phyloP scores from a whole-genome alignment of 1,139 yeast species.

The Magnusiomyces suaveolens region DNA sequence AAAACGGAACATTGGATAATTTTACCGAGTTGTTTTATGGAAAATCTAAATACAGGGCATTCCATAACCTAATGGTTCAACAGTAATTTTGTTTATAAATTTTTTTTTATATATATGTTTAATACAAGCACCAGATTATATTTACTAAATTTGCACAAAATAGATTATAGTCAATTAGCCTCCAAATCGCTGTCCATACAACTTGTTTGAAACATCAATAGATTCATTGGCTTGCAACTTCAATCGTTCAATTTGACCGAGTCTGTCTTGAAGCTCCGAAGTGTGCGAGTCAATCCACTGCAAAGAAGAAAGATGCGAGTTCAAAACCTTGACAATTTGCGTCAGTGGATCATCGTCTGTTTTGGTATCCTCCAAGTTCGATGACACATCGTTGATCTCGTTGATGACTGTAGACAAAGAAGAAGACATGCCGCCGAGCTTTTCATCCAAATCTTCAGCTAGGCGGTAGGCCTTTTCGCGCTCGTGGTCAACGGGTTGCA shows the following conservation, averaged over 20 bases:
- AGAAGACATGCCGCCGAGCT: slow-evolving; percentile 64
- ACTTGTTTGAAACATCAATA: slow-evolving; percentile 14
- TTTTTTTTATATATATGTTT: too few species aligned
- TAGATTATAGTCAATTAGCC: background rate
- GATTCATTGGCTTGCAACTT: slow-evolving; percentile 22
- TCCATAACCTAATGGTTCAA: too few species aligned
- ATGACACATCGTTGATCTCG: slow-evolving; percentile 82
- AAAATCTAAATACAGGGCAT: too few species aligned
- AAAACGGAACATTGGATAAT: too few species aligned
- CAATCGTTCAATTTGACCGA: slow-evolving; percentile 34
- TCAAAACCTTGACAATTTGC: slow-evolving; percentile 65
- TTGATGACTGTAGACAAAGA: slow-evolving; percentile 67
- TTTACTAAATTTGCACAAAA: too few species aligned
- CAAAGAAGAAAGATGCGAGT: slow-evolving; percentile 81
- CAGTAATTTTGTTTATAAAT: too few species aligned
- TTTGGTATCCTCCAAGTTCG: slow-evolving; percentile 39
- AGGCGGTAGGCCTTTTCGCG: slow-evolving; percentile 83
- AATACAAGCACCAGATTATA: too few species aligned
- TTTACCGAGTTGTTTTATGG: too few species aligned
- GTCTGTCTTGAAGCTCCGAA: slow-evolving; percentile 53
- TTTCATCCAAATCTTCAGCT: slow-evolving; percentile 79
- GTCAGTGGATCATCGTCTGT: slow-evolving; percentile 40
- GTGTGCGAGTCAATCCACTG: slow-evolving; percentile 78
- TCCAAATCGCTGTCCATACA: slow-evolving; percentile 5
- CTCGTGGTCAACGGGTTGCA: slow-evolving; percentile 58